phyloP scores from a whole-genome alignment of 345 rosid species.

The Erodium maritimum region DNA sequence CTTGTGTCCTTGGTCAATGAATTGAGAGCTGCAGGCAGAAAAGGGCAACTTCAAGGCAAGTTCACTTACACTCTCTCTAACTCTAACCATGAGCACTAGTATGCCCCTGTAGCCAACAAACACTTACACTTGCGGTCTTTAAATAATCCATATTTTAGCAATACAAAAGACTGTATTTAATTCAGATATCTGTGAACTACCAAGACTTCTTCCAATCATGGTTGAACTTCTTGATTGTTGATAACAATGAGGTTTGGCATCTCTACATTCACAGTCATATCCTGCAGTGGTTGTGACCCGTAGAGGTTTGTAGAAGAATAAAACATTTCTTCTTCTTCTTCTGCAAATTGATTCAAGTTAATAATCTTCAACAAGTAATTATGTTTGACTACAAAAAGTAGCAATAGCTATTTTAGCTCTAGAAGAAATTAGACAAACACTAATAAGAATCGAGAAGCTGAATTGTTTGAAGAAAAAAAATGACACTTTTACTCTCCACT shows the following conservation, averaged over 20 bases:
- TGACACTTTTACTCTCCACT: not conserved
- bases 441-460: not conserved
- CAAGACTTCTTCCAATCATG: no score
- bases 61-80: not conserved
- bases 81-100: not conserved
- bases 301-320: no score
- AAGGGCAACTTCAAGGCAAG: conserved; percentile 81
- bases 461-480: not conserved
- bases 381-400: not conserved
- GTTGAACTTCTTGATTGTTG: no score
- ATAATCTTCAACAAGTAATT: not conserved
- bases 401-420: not conserved
- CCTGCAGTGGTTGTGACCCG: no score
- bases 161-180: no score
- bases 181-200: not conserved
- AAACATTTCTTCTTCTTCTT: no score
- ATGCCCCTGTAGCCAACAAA: not conserved
- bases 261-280: no score
- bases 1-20: conserved; percentile 64
- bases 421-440: not conserved
- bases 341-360: not conserved
- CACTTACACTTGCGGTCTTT: not conserved
- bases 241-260: no score
- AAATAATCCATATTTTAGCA: not conserved
- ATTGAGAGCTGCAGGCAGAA: conserved; percentile 60